Evolutionary conservation across 805 yeast genomes (phyloP).

Genomic region (Wickerhamomyces pijperi): DNA sequence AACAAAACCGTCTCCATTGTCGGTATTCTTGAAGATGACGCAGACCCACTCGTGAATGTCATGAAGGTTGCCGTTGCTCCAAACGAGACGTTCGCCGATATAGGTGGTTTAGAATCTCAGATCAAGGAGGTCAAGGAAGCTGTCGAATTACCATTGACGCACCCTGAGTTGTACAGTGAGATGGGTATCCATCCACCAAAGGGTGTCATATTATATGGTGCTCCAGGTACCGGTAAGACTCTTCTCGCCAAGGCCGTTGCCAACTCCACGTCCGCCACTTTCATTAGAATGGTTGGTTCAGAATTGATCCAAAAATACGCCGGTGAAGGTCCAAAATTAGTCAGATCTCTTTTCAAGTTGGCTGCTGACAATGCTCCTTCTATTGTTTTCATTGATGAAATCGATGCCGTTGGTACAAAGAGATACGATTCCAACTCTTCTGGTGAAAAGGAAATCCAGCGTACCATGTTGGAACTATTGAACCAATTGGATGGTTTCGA

Average conservation of each 20-base stretch:
- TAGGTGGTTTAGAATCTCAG: conserved; percentile 92
- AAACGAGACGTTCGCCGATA: conserved; percentile 90
- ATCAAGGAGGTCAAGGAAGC: conserved; percentile 97
- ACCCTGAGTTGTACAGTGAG: conserved; percentile 94
- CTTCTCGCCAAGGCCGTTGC: conserved; percentile 96
- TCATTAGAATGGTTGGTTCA: conserved; percentile 91
- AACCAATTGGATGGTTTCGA: conserved; percentile 96
- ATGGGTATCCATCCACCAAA: conserved; percentile 99
- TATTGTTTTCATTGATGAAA: conserved; percentile 97
- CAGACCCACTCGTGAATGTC: conserved; percentile 95
- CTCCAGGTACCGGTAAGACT: conserved; percentile 98
- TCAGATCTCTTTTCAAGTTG: conserved; percentile 88
- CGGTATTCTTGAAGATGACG: conserved; percentile 97
- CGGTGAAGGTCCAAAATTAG: conserved; percentile 95
- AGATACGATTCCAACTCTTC: conserved; percentile 85
- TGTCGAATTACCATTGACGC: conserved; percentile 90
- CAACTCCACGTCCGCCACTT: conserved; percentile 93
- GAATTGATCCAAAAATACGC: conserved; percentile 93
- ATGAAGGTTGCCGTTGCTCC: conserved; percentile 98
- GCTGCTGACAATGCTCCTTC: conserved; percentile 97
- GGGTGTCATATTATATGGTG: conserved; percentile 94
- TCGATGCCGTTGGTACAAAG: conserved; percentile 98
- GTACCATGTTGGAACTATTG: conserved; percentile 92
- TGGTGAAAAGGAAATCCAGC: conserved; percentile 94
- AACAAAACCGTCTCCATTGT: conserved; percentile 93